Base-by-base conservation (phyloP, 805 yeast species). In the Wickerhamiella kurtzmanii region DNA sequence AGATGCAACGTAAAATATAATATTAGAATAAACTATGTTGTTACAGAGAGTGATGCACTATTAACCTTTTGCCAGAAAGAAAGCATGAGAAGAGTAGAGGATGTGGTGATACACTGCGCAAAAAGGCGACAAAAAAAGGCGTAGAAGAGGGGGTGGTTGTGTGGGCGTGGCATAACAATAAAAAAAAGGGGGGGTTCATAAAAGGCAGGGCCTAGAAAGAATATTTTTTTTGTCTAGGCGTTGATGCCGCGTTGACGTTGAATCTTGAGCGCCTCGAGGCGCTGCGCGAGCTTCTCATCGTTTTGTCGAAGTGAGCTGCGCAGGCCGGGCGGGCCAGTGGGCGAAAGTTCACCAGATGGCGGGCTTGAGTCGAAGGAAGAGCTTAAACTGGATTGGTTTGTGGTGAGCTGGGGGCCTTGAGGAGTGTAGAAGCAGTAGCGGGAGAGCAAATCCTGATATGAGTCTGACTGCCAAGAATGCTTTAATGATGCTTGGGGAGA, bases 361-460 rank as follows among this genome's bases (percentile, higher is more conserved):
- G 32, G 32, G 11, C 32, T 25, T 11, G 32, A 25, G 11, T 11
- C 32, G 11, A 25, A 11, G 9, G 32, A 25, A 6, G 32, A 25
- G 11, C 32, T 25, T 11, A 25, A 25, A 11, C 32, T 25, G 9
- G 32, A 6, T 11, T 25, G 32, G 32, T 25, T 25, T 11, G 11
- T 6, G 32, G 4, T 22, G 8, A 20, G 25, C 35, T n/a, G n/a
- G n/a, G 25, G 41, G 16, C 37, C 21, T 15, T n/a, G 35, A 9
- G 58, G 58, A n/a, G 56, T 55, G 52, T 62, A 64, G 49, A 67
- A 67, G 53, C 71, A 67, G 57, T 66, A 67, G 52, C 61, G 64
- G 47, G 64, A 57, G 43, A 67, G 53, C 42, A 67, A 53, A 44
- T 60, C 65, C 53, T 66, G 63, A 53, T 67, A 67, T n/a, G 61